phyloP scores from a whole-genome alignment of 257 asterid species.

The Apocynum venetum region DNA sequence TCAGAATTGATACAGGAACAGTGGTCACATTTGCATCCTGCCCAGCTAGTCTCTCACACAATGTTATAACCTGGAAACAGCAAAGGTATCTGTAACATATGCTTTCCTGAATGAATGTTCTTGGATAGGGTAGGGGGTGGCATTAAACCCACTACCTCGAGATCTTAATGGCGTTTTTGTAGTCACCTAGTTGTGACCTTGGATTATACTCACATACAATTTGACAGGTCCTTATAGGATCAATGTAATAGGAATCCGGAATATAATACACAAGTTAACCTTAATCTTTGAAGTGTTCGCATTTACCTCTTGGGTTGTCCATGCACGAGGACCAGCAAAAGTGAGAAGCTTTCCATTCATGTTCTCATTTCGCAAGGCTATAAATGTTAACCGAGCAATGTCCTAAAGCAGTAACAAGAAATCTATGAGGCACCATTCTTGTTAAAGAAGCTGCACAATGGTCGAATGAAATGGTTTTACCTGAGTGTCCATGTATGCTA shows the following conservation, averaged over 20 bases:
- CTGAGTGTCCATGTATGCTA: constrained; percentile 99
- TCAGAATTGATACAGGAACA: constrained; percentile 91
- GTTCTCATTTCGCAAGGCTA: constrained; percentile 86
- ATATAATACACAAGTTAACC: background rate
- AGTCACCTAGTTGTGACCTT: background rate
- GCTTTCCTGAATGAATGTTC: too few species aligned
- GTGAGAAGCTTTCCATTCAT: constrained; percentile 82
- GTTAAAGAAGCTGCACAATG: constrained; percentile 12
- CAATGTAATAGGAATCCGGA: background rate
- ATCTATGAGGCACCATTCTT: constrained; percentile 10
- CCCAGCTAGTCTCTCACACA: constrained; percentile 99
- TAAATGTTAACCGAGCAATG: constrained; percentile 88
- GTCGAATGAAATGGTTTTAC: constrained; percentile 30
- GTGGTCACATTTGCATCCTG: constrained; percentile 99
- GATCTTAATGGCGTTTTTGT: background rate
- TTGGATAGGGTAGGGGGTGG: background rate
- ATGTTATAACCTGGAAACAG: constrained; percentile 74
- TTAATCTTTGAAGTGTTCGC: constrained; percentile 4
- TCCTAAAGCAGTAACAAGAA: constrained; percentile 48
- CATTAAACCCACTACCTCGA: background rate
- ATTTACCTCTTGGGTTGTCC: constrained; percentile 98
- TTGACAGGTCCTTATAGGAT: background rate
- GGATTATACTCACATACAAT: background rate
- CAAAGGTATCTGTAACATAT: background rate
- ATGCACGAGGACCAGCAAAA: constrained; percentile 98